Evolutionary conservation across 2,329 filamentous ascomycete genomes (phyloP), one percentile per base, ranked within the genome.

Genomic region (Exophiala sideris): DNA sequence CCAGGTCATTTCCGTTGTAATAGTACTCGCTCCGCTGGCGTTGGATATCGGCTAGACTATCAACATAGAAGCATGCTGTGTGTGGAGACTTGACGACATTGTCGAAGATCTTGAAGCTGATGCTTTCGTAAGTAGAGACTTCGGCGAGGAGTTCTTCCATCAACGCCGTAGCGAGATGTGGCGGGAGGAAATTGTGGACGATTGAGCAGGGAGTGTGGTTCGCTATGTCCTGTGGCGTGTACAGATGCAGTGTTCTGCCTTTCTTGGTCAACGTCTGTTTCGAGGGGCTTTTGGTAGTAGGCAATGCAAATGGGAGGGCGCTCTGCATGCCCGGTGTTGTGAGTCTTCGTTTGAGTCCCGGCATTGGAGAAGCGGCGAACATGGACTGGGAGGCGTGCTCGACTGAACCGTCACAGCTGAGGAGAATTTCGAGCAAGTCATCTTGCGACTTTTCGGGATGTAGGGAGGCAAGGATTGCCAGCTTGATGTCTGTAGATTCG

Each of bases 181-280:
- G 29, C 0, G 89, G 84, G 0, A 99, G 76, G 63, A 97, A 96
- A 65, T 96, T 94, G 71, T 95, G 91, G 51, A 96, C 84, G 61
- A 97, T 88, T 9, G 89, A 91, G 71, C 91, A 96, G 1, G 94
- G 91, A 0, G 92, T 96, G 66, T 95, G 82, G 20, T 82, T 79
- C 45, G 89, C 87, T 42, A 97, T 83, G 63, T 96, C 91, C 36
- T 83, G 77, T 0, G 91, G 88, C 39, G 88, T 84, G 70, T 88
- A 97, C 0, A 97, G 76, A 66, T 92, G 88, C 2, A 97, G 72
- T 0, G 92, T 96, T 62, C 84, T 83, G 10, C 91, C 92, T 67
- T 87, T 95, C 64, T 82, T 87, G 0, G 87, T 85, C 56, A 88
- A 71, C 0, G 79, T 59, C 60, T 76, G 74, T 14, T 76, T 74